phyloP scores from a whole-genome alignment of 345 rosid species.

The Brassica incana region DNA sequence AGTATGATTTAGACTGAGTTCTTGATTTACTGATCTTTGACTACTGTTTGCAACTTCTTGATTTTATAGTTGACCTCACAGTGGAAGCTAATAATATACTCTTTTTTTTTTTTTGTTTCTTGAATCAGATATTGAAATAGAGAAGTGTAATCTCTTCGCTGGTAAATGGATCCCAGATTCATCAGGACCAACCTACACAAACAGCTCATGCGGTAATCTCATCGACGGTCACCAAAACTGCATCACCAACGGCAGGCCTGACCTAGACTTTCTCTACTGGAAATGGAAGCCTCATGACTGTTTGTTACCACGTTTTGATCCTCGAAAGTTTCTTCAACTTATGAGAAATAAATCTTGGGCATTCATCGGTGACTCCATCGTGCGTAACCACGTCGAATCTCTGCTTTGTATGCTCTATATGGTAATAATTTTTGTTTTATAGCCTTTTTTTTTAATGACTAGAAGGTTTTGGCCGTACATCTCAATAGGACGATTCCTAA shows the following conservation, averaged over 20 bases:
- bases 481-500: no score
- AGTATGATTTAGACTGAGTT: not conserved
- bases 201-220: slow-evolving; percentile 29
- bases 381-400: slow-evolving; percentile 91
- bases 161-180: slow-evolving; percentile 87
- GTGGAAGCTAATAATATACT: not conserved
- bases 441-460: no score
- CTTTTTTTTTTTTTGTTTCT: not conserved
- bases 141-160: slow-evolving; percentile 66
- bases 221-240: slow-evolving; percentile 92
- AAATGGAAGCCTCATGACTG: slow-evolving; percentile 85
- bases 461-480: no score
- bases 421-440: slow-evolving; percentile 39
- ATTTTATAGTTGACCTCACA: slow-evolving; percentile 13
- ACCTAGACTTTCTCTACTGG: slow-evolving; percentile 78
- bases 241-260: slow-evolving; percentile 86
- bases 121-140: slow-evolving; percentile 45
- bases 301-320: slow-evolving; percentile 66
- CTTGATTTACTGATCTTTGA: not conserved
- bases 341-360: slow-evolving; percentile 88
- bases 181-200: slow-evolving; percentile 69
- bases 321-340: slow-evolving; percentile 59
- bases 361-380: slow-evolving; percentile 86
- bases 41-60: not conserved
- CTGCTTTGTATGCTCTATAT: slow-evolving; percentile 80